Conservation (phyloP, 768 basidiomycete genomes). For the Suillus occidentalis region DNA sequence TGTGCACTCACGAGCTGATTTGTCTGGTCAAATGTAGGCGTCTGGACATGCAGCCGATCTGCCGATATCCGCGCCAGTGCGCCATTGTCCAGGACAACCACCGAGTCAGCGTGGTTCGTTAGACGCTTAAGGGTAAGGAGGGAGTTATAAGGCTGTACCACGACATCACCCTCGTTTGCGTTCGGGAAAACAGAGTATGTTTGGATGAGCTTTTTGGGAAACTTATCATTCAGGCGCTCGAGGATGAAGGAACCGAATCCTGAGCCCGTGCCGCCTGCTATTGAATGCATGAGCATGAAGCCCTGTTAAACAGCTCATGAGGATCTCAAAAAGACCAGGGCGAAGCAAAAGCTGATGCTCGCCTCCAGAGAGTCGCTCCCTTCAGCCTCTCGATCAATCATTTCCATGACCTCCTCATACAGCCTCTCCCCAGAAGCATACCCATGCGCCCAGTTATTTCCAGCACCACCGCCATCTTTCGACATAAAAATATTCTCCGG, state of each 20-base stretch:
- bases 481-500: conserved; percentile 97
- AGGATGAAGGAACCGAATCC: conserved; percentile 98
- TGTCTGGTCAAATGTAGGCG: conserved; percentile 86
- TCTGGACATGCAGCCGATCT: conserved; percentile 86
- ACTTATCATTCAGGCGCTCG: conserved; percentile 94
- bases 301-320: conserved; percentile 54
- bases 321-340: neutral
- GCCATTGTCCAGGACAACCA: conserved; percentile 96
- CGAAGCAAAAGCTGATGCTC: conserved; percentile 15
- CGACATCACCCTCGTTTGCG: conserved; percentile 90
- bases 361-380: conserved; percentile 97
- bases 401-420: conserved; percentile 98
- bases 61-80: conserved; percentile 91
- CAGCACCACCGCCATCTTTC: conserved; percentile 97
- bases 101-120: conserved; percentile 95
- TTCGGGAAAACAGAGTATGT: conserved; percentile 99
- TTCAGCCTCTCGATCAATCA: conserved; percentile 98
- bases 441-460: conserved; percentile 98
- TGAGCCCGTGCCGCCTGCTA: conserved; percentile 97
- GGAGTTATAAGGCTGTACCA: conserved; percentile 98
- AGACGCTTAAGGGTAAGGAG: conserved; percentile 90
- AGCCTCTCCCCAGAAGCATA: conserved; percentile 86
- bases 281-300: conserved; percentile 98
- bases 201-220: conserved; percentile 98
- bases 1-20: conserved; percentile 75